Conservation (phyloP, 805 yeast genomes). For the Myxozyma monticola region DNA sequence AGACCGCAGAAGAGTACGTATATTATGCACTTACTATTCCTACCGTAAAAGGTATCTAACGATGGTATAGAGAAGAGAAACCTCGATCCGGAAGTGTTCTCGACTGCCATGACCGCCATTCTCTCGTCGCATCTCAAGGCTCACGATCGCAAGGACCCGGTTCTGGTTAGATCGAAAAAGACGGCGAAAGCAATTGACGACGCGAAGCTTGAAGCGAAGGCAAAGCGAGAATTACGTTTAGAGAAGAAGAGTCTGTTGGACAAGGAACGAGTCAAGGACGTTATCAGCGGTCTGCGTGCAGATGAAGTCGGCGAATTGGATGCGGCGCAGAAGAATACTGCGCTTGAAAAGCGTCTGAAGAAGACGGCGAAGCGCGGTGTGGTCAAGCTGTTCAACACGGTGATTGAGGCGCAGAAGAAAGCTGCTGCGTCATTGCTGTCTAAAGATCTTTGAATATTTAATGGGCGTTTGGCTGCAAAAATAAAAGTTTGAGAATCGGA, state of each 20-base stretch:
- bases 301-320: conserved; percentile 46
- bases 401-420: conserved; percentile 64
- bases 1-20: conserved; percentile 20
- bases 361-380: conserved; percentile 85
- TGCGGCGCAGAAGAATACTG: conserved; percentile 59
- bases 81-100: conserved; percentile 72
- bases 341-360: conserved; percentile 65
- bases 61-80: conserved; percentile 47
- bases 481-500: no score
- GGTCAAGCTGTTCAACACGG: conserved; percentile 78
- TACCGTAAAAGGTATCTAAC: conserved; percentile 19
- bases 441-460: no score
- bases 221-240: conserved; percentile 62
- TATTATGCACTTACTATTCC: conserved; percentile 24
- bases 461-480: no score
- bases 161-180: conserved; percentile 68
- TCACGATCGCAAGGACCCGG: conserved; percentile 85
- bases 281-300: conserved; percentile 43
- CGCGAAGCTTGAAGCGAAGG: conserved; percentile 80
- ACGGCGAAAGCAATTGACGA: conserved; percentile 71
- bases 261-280: conserved; percentile 63
- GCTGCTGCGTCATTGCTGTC: conserved; percentile 18
- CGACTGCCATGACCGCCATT: conserved; percentile 80
- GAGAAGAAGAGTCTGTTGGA: conserved; percentile 73
- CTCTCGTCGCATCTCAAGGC: conserved; percentile 84